Base-by-base conservation (phyloP, 139 green algal genomes). In the Chlorella ohadii region DNA sequence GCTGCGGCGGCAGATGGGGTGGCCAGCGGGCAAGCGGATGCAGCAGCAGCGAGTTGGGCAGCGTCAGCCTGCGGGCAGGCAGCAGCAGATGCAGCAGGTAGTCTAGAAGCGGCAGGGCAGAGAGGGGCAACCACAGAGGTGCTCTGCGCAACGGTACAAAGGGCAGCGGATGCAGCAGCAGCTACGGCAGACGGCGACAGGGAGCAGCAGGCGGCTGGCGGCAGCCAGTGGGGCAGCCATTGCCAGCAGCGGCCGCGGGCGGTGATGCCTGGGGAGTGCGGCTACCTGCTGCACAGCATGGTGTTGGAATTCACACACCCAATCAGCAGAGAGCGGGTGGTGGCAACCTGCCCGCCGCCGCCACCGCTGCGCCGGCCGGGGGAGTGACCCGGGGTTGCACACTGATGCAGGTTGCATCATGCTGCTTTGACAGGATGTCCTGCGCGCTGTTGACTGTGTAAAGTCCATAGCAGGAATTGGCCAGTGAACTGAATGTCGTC, bases 201-300 rank as follows among this genome's bases (percentile, higher is more conserved):
- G n/a, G n/a, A n/a, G 38, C 28, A 66, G 73, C 47, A 31, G 33
- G 65, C 65, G 28, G 44, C 36, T 55, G 28, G 41, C 28, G 27
- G 44, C 41, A 31, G 44, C 72, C 72, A 28, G 47, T 19, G 44
- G 5, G 28, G 67, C 47, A 9, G 51, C n/a, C n/a, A n/a, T n/a
- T n/a, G n/a, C n/a, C 47, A 22, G 51, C 31, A 44, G 73, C 73
- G 51, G 51, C 31, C 23, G 31, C 20, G 73, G 19, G 34, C 65
- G 4, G 77, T 72, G 61, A 72, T 82, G 61, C 36, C 88, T 70
- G 88, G 88, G n/a, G 88, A 91, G 51, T 91, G 88, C 64, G 88
- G 88, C 57, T 91, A 91, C 79, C 82, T 85, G 64, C 72, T 91
- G 36, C 88, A 91, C 82, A 79, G 77, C 78, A 74, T 82, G 57